Evolutionary conservation across 495 filamentous ascomycete genomes (phyloP), one percentile per base, ranked within the genome.

Genomic region (Cudoniella acicularis): DNA sequence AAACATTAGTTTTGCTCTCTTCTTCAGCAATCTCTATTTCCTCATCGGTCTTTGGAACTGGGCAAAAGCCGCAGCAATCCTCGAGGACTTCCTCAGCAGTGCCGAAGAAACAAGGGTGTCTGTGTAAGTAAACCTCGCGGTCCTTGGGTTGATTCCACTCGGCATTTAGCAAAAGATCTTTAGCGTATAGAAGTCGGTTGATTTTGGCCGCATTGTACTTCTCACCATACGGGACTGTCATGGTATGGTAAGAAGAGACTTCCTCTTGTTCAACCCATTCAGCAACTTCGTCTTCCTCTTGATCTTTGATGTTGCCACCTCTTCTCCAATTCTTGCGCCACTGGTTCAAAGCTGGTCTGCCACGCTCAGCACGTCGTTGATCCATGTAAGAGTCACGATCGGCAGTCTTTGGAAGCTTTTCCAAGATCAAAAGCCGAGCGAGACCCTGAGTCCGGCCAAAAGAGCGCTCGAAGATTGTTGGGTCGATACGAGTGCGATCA

Each of bases 51-150:
- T 75, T 60, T 0, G 90, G 85, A 46, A 77, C 68, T 0, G 90
- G 90, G 61, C 90, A 95, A 56, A 72, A 83, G 10, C 88, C 88
- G 66, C 90, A 95, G 67, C 90, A 95, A 69, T 93, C 90, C 11
- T 80, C 73, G 43, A 90, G 79, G 23, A 93, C 81, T 73, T 91
- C 81, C 18, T 80, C 74, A 1, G 81, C 77, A 22, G 79, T 76
- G 4, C 88, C 88, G 57, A 91, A 87, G 59, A 83, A 91, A 41
- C 84, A 87, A 11, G 90, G 90, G 64, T 94, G 90, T 1, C 90
- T 81, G 70, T 94, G 90, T 3, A 94, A 77, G 59, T 87, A 82
- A 2, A 91, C 85, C 41, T 82, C 73, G 17, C 90, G 78, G 25
- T 89, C 82, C 17, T 89, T 82, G 0, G 77, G 77, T 61, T 85